A percentile compares a stretch with the other conserved stretches of the same genome.
phyloP scores from a whole-genome alignment of 208 protist species.

The Phytomonas sp. region DNA sequence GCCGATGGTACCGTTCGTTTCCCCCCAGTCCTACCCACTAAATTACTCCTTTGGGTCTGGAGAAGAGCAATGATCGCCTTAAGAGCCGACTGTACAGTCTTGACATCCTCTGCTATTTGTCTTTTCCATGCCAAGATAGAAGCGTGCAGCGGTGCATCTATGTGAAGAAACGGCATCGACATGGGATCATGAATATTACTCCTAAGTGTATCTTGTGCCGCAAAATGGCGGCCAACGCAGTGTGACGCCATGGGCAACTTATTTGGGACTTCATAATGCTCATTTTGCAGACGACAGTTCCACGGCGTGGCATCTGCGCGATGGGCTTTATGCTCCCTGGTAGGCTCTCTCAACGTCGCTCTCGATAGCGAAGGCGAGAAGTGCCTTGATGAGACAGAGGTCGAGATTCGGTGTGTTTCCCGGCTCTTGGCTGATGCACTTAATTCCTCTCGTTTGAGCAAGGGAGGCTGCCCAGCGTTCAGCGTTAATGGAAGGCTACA shows the following conservation, averaged over 20 bases:
- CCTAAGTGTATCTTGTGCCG: background rate
- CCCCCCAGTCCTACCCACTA: constrained; percentile 16
- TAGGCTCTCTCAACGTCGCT: background rate
- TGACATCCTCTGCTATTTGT: constrained; percentile 39
- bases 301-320: background rate
- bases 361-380: background rate
- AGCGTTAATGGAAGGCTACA: background rate
- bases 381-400: background rate
- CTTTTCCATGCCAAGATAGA: constrained; percentile 29
- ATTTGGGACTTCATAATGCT: background rate
- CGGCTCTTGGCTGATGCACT: background rate
- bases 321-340: background rate
- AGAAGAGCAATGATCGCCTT: constrained; percentile 54
- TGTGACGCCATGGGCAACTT: background rate
- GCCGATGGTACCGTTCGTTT: constrained; percentile 27
- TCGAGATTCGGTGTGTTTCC: background rate
- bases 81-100: constrained; percentile 52
- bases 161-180: constrained; percentile 17
- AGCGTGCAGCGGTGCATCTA: constrained; percentile 19
- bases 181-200: background rate
- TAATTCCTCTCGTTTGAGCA: background rate
- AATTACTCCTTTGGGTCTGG: constrained; percentile 29
- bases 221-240: background rate
- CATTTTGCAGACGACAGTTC: background rate
- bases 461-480: background rate